Evolutionary conservation across 768 basidiomycete genomes (phyloP).

Genomic region (Lentinula sp.): DNA sequence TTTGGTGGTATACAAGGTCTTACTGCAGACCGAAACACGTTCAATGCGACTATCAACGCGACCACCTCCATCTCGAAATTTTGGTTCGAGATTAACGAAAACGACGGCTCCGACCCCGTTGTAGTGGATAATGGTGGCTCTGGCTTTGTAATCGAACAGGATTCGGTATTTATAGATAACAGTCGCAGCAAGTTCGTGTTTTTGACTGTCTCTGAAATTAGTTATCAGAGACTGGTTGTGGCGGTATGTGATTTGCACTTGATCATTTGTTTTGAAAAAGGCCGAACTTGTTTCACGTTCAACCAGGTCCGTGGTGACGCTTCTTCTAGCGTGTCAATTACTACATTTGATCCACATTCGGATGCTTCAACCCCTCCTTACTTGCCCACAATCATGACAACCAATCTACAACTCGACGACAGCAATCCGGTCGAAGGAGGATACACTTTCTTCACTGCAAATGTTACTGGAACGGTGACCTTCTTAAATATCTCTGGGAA

Average conservation of each 20-base stretch:
- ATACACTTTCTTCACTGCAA: background rate
- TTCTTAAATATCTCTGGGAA: background rate
- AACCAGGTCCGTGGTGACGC: background rate
- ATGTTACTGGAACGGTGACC: background rate
- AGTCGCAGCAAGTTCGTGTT: background rate
- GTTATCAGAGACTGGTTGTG: background rate
- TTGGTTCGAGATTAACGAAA: slow-evolving; percentile 44
- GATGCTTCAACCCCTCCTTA: background rate
- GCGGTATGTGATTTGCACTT: background rate
- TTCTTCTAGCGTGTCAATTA: background rate
- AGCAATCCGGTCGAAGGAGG: background rate
- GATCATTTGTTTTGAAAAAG: background rate
- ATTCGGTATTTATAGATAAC: slow-evolving; percentile 30
- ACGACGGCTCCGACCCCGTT: slow-evolving; percentile 29
- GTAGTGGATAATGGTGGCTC: slow-evolving; percentile 36
- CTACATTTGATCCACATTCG: background rate
- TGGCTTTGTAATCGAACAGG: slow-evolving; percentile 36
- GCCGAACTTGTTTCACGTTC: background rate
- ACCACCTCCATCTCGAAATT: slow-evolving; percentile 38
- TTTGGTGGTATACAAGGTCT: slow-evolving; percentile 12
- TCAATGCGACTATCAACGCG: slow-evolving; percentile 34
- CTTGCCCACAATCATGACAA: background rate
- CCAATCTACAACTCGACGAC: background rate
- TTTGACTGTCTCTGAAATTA: too few relatives aligned
- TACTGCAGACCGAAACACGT: slow-evolving; percentile 35